Conservation (phyloP, 108 stramenopile species). For the Skeletonema grethae region DNA sequence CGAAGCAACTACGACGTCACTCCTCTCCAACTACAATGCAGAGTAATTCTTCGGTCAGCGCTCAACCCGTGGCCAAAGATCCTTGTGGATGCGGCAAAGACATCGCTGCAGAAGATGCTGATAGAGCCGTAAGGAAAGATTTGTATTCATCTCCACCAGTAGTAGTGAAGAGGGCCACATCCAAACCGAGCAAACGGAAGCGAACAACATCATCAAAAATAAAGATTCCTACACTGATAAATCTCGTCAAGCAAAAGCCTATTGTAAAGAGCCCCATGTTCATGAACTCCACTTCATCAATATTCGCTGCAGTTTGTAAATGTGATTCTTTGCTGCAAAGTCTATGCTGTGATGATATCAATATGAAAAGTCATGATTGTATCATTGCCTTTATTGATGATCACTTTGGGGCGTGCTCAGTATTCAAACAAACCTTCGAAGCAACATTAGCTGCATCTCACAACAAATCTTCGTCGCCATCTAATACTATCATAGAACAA, state of each 20-base stretch:
- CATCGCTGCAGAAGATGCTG: too few species aligned
- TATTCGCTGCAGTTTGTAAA: slow-evolving; percentile 10
- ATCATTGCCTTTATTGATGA: background rate
- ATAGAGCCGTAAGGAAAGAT: too few species aligned
- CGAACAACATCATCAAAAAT: too few species aligned
- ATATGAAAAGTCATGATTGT: background rate
- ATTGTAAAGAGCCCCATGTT: slow-evolving; percentile 20
- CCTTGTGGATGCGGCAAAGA: too few species aligned
- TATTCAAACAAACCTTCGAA: slow-evolving; percentile 14
- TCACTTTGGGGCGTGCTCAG: slow-evolving; percentile 16
- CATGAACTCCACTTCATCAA: slow-evolving; percentile 19
- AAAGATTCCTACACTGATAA: too few species aligned
- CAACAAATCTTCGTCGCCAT: background rate
- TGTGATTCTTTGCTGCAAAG: slow-evolving; percentile 12
- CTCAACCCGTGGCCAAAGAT: too few species aligned
- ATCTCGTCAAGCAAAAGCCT: slow-evolving; percentile 1
- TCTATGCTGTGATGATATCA: slow-evolving; percentile 3
- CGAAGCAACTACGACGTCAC: too few species aligned
- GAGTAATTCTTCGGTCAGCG: too few species aligned
- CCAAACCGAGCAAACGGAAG: too few species aligned
- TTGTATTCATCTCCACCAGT: too few species aligned
- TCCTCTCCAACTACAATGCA: too few species aligned
- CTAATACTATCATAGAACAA: slow-evolving; percentile 5
- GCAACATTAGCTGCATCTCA: background rate
- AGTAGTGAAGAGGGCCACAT: too few species aligned